Conservation (phyloP, 371 early-diverging fungal species). For the Chytridiales sp. region DNA sequence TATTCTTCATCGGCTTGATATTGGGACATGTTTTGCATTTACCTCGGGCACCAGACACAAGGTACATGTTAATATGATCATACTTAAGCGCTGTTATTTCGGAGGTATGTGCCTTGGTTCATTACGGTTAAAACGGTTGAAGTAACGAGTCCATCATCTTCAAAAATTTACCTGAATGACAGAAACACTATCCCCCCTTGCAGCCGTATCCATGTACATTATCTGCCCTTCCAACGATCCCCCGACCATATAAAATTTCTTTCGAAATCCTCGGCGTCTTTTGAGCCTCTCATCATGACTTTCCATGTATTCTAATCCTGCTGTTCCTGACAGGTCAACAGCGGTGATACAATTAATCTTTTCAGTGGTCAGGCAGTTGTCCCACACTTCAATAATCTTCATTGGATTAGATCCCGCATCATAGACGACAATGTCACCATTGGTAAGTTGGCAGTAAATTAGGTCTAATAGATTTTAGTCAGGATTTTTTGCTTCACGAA, state of each 20-base stretch:
- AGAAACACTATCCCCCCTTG: constrained; percentile 21
- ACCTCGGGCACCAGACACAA: constrained; percentile 32
- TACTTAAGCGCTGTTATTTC: constrained; percentile 18
- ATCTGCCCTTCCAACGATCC: constrained; percentile 34
- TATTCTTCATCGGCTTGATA: too few relatives aligned
- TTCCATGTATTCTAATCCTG: constrained; percentile 14
- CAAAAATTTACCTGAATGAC: too few relatives aligned
- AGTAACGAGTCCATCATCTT: too few relatives aligned
- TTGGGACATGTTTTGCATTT: not conserved
- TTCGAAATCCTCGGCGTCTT: not conserved
- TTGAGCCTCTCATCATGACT: constrained; percentile 1
- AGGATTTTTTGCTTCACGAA: not conserved
- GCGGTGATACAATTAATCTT: constrained; percentile 21
- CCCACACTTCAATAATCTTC: constrained; percentile 35
- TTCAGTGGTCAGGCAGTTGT: constrained; percentile 11
- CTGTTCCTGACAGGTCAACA: constrained; percentile 5
- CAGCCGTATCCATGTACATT: constrained; percentile 11
- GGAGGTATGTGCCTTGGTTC: constrained; percentile 39
- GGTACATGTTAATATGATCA: constrained; percentile 17
- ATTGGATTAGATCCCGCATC: constrained; percentile 38
- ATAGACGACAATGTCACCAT: constrained; percentile 37
- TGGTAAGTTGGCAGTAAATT: constrained; percentile 27
- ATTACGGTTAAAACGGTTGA: too few relatives aligned
- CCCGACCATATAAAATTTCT: constrained; percentile 30
- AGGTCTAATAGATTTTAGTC: constrained; percentile 11